phyloP scores from a whole-genome alignment of 2,329 filamentous ascomycete genomes.

The Diplocarpon rosae region DNA sequence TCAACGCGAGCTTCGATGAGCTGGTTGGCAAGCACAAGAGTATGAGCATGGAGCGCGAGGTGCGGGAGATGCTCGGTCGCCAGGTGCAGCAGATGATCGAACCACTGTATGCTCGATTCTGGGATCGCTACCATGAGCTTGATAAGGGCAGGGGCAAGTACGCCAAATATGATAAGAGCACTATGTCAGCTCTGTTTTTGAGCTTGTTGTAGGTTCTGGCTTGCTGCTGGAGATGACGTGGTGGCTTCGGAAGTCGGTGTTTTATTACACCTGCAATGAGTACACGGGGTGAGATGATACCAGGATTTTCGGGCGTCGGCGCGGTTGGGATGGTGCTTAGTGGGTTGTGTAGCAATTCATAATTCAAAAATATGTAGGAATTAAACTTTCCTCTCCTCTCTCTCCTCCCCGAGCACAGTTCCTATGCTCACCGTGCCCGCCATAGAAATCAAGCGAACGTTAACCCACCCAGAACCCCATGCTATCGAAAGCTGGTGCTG shows the following conservation, averaged over 20 bases:
- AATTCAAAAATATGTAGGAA: too few species aligned
- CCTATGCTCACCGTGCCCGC: too few species aligned
- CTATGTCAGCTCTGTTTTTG: slow-evolving; percentile 53
- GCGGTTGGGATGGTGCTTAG: background rate
- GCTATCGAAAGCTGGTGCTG: too few species aligned
- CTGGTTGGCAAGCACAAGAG: slow-evolving; percentile 72
- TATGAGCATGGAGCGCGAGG: slow-evolving; percentile 84
- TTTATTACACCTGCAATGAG: too few species aligned
- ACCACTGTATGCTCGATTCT: slow-evolving; percentile 88
- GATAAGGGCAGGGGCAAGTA: slow-evolving; percentile 98
- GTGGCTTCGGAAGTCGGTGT: too few species aligned
- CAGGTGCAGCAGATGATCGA: slow-evolving; percentile 89
- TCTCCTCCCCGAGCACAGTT: too few species aligned
- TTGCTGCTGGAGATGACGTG: too few species aligned
- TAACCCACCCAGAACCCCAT: too few species aligned
- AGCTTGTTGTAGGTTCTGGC: slow-evolving; percentile 8
- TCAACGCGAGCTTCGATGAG: slow-evolving; percentile 86
- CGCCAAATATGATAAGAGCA: slow-evolving; percentile 88
- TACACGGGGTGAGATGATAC: slow-evolving; percentile 5
- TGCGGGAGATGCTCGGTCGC: slow-evolving; percentile 65
- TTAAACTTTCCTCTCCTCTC: too few species aligned
- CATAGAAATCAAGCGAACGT: too few species aligned
- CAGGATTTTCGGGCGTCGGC: slow-evolving; percentile 3
- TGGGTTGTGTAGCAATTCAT: background rate
- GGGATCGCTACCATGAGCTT: slow-evolving; percentile 93